Evolutionary conservation across 140 eudicot genomes (phyloP).

Genomic region (Stevia rebaudiana): DNA sequence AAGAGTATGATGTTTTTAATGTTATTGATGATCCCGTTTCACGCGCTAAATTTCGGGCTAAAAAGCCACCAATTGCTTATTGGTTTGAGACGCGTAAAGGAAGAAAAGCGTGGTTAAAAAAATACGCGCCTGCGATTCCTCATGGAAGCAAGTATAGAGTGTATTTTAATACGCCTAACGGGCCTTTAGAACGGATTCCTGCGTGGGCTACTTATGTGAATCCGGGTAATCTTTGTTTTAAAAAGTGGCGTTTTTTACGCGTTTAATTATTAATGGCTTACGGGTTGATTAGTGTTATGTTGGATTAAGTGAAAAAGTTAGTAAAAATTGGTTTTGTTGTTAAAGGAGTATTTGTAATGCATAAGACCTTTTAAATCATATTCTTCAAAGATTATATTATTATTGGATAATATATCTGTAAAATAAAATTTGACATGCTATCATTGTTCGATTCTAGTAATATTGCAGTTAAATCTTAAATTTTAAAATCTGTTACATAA

Average conservation of each 20-base stretch:
- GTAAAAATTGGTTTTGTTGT: not conserved
- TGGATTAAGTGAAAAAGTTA: not conserved
- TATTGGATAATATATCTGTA: not conserved
- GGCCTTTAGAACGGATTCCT: conserved; percentile 91
- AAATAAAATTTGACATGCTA: not conserved
- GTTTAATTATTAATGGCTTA: not conserved
- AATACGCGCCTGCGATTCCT: conserved; percentile 78
- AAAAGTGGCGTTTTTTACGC: not conserved
- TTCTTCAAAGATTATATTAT: not conserved
- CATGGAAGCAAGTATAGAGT: conserved; percentile 98
- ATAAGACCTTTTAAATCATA: not conserved
- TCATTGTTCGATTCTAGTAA: too few species aligned
- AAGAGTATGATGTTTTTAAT: conserved; percentile 57
- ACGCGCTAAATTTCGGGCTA: conserved; percentile 54
- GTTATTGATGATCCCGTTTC: conserved; percentile 71
- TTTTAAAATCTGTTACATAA: too few species aligned
- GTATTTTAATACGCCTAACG: conserved; percentile 81
- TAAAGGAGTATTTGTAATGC: not conserved
- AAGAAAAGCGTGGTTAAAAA: conserved; percentile 80
- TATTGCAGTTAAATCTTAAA: too few species aligned
- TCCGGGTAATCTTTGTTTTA: conserved; percentile 52
- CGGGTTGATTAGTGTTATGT: not conserved
- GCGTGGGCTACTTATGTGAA: conserved; percentile 97
- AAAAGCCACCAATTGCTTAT: conserved; percentile 81
- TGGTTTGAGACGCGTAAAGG: conserved; percentile 98